phyloP scores from a whole-genome alignment of 164 flowering plant species.

The Nymphaea thermarum region DNA sequence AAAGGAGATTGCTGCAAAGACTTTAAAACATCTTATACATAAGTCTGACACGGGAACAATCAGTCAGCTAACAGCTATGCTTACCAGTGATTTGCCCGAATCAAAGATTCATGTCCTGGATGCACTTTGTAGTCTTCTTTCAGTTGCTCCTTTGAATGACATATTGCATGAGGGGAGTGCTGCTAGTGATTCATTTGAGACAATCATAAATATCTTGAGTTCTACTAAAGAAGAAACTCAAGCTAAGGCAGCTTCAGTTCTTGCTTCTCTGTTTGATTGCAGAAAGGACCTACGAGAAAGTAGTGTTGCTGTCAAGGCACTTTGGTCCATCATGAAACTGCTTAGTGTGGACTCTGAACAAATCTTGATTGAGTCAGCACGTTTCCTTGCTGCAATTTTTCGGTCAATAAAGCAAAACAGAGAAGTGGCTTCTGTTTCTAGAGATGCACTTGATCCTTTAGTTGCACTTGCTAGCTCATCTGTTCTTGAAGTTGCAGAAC shows the following conservation, averaged over 20 bases:
- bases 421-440: constrained; percentile 72
- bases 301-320: constrained; percentile 61
- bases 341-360: constrained; percentile 58
- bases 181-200: constrained; percentile 92
- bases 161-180: constrained; percentile 88
- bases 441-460: constrained; percentile 56
- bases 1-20: constrained; percentile 88
- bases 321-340: constrained; percentile 55
- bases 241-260: constrained; percentile 79
- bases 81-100: constrained; percentile 91
- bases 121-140: constrained; percentile 78
- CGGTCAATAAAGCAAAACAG: constrained; percentile 73
- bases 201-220: constrained; percentile 73
- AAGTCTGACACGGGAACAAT: constrained; percentile 97
- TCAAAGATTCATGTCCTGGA: constrained; percentile 91
- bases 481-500: constrained; percentile 74
- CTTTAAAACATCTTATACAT: constrained; percentile 87
- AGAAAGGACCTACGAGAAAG: constrained; percentile 95
- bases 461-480: constrained; percentile 63
- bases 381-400: constrained; percentile 90
- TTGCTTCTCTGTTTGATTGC: constrained; percentile 66
- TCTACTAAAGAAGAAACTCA: constrained; percentile 85
- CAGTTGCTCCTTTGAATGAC: constrained; percentile 70
- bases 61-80: constrained; percentile 84
- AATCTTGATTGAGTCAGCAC: constrained; percentile 51